Conservation (phyloP, 257 asterid species). For the Mentha longifolia region DNA sequence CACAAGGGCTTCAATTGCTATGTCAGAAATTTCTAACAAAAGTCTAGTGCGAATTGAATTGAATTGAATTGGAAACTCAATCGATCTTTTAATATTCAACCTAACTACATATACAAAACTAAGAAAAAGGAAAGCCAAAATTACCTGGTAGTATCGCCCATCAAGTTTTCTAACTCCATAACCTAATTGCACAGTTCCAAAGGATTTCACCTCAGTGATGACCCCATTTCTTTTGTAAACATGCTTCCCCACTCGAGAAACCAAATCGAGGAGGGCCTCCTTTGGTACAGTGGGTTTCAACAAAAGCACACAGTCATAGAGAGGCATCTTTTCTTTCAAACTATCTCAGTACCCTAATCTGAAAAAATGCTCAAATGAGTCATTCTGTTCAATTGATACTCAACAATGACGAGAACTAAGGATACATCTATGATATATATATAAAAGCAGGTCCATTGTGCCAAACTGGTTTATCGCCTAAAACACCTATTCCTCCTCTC, state of each 20-base stretch:
- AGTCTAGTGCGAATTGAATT: background rate
- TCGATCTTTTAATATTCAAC: background rate
- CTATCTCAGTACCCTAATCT: slow-evolving; percentile 14
- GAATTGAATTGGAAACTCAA: background rate
- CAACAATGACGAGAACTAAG: background rate
- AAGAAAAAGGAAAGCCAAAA: background rate
- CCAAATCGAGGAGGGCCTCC: slow-evolving; percentile 55
- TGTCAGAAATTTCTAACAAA: background rate
- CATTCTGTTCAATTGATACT: background rate
- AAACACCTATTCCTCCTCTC: no score
- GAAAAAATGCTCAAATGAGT: slow-evolving; percentile 26
- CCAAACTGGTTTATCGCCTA: no score
- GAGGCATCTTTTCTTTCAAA: slow-evolving; percentile 66
- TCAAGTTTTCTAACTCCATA: slow-evolving; percentile 89
- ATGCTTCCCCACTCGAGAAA: slow-evolving; percentile 66
- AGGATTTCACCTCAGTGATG: slow-evolving; percentile 57
- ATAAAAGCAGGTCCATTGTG: no score
- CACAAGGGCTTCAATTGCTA: background rate
- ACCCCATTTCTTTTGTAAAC: slow-evolving; percentile 77
- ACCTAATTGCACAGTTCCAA: slow-evolving; percentile 72
- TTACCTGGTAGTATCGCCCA: slow-evolving; percentile 81
- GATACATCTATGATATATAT: no score
- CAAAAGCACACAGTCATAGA: slow-evolving; percentile 89
- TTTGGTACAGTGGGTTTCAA: slow-evolving; percentile 59
- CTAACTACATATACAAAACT: background rate